Evolutionary conservation across 176 grass and related monocot genomes (phyloP).

Genomic region (Coix lacrymajobi): DNA sequence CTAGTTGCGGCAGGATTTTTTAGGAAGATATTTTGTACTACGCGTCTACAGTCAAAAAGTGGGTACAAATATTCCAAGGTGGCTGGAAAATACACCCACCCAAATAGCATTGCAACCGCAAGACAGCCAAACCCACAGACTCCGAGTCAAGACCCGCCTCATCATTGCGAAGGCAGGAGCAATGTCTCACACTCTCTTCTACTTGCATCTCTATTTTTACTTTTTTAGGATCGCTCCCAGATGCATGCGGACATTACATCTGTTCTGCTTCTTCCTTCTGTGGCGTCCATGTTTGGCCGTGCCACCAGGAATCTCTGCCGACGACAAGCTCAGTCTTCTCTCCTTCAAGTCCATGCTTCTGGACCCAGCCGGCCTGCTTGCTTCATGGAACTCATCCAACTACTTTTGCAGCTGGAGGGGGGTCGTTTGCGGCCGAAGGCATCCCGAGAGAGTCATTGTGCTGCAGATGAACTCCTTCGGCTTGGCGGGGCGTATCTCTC

Average conservation of each 20-base stretch:
- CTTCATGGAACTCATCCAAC: conserved; percentile 25
- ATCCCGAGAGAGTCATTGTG: conserved; percentile 19
- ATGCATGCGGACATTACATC: neutral
- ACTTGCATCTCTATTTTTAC: too few relatives aligned
- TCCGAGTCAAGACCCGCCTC: too few relatives aligned
- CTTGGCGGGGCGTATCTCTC: conserved; percentile 25
- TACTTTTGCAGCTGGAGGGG: conserved; percentile 31
- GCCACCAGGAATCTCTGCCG: neutral
- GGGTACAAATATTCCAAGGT: too few relatives aligned
- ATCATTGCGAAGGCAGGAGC: neutral
- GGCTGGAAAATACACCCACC: too few relatives aligned
- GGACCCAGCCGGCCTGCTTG: neutral
- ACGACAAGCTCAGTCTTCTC: conserved; percentile 26
- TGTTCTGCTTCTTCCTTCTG: neutral
- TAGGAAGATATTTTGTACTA: too few relatives aligned
- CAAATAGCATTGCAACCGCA: too few relatives aligned
- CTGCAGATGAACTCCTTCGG: neutral
- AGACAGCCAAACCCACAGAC: too few relatives aligned
- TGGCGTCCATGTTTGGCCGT: neutral
- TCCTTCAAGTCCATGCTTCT: conserved; percentile 37
- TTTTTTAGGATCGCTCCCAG: neutral
- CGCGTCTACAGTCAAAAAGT: too few relatives aligned
- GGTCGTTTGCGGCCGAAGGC: neutral
- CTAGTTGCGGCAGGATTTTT: too few relatives aligned
- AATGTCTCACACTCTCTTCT: neutral